Conservation (phyloP, 345 rosid species). For the Camelina laxa region DNA sequence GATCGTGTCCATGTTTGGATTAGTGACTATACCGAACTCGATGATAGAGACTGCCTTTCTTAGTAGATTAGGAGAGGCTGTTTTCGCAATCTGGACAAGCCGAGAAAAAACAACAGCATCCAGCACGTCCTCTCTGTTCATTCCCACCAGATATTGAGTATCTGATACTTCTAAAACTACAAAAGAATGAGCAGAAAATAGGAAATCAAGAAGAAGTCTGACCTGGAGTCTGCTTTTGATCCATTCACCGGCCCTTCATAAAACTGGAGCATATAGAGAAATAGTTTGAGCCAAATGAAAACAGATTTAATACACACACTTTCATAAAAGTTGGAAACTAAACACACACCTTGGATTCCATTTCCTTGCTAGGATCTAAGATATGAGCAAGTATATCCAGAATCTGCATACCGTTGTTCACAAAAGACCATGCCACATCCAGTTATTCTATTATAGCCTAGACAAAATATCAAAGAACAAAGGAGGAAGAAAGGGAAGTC, state of each 20-base stretch:
- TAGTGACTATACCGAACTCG: slow-evolving; percentile 57
- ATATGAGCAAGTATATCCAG: slow-evolving; percentile 71
- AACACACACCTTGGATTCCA: slow-evolving; percentile 77
- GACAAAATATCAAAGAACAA: slow-evolving; percentile 16
- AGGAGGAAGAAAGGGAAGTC: slow-evolving; percentile 14
- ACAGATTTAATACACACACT: not conserved
- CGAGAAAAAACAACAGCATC: slow-evolving; percentile 61
- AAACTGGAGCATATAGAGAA: slow-evolving; percentile 54
- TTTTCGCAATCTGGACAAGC: slow-evolving; percentile 65
- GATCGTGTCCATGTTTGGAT: slow-evolving; percentile 52
- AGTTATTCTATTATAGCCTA: slow-evolving; percentile 1
- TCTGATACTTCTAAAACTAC: not conserved
- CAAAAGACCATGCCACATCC: not conserved
- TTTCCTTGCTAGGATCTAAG: slow-evolving; percentile 74
- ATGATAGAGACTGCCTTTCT: slow-evolving; percentile 74
- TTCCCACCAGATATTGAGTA: slow-evolving; percentile 22
- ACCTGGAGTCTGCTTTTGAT: slow-evolving; percentile 52
- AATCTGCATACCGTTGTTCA: slow-evolving; percentile 55
- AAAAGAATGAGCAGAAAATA: not conserved
- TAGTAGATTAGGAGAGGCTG: slow-evolving; percentile 59
- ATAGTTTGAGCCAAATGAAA: slow-evolving; percentile 27
- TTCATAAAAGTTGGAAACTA: slow-evolving; percentile 6
- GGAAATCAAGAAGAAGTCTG: slow-evolving; percentile 39
- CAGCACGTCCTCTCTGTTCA: slow-evolving; percentile 53
- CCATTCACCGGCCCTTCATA: slow-evolving; percentile 65